Conservation (phyloP, 805 yeast genomes). For the Lipomyces yamanashiensis region DNA sequence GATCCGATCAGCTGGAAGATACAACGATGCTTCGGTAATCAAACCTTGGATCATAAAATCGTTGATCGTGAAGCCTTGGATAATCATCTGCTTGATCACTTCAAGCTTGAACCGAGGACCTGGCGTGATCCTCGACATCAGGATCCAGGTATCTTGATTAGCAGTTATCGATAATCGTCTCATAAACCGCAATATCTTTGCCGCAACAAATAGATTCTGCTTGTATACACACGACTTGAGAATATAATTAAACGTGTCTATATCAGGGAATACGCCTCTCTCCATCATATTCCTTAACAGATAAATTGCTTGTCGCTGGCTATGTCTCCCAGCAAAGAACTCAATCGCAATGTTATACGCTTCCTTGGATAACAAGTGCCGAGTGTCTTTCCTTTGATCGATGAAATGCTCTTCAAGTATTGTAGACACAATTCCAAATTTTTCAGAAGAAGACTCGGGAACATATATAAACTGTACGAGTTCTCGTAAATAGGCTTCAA, state of each 20-base stretch:
- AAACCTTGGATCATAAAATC: conserved; percentile 9
- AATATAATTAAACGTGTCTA: conserved; percentile 23
- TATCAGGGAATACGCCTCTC: conserved; percentile 9
- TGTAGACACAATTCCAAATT: conserved; percentile 11
- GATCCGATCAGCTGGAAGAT: conserved; percentile 1
- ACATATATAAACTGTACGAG: conserved; percentile 10
- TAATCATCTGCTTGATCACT: conserved; percentile 16
- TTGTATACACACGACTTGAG: conserved; percentile 7
- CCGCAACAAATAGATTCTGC: not conserved
- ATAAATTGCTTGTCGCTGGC: conserved; percentile 4
- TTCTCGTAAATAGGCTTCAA: conserved; percentile 5
- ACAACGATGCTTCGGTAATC: conserved; percentile 1
- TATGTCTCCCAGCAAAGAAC: not conserved
- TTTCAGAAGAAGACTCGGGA: not conserved
- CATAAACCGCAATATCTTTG: conserved; percentile 12
- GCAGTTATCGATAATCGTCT: not conserved
- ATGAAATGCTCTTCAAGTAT: conserved; percentile 6
- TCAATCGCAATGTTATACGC: conserved; percentile 25
- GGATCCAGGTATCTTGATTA: conserved; percentile 19
- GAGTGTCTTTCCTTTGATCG: not conserved
- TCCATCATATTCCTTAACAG: conserved; percentile 2
- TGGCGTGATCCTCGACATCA: conserved; percentile 5
- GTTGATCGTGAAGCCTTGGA: conserved; percentile 16
- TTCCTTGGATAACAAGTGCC: not conserved
- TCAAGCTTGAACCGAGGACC: conserved; percentile 15